Conservation (phyloP, 495 filamentous ascomycete genomes). For the Penicillium pulvis region DNA sequence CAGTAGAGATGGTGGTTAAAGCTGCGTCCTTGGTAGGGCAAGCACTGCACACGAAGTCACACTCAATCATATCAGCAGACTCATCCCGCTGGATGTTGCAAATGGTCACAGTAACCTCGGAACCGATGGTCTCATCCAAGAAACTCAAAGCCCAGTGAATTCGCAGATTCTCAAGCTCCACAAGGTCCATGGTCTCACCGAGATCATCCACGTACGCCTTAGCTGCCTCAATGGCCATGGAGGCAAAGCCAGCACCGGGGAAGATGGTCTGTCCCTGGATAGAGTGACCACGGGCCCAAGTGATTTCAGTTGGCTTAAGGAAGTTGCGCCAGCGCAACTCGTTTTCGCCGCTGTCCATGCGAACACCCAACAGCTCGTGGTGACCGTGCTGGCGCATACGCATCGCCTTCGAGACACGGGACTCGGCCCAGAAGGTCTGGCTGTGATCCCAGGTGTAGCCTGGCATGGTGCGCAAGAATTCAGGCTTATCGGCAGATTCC, state of each 20-base stretch:
- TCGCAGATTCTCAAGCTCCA: neutral
- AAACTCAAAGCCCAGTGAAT: neutral
- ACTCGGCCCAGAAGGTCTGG: slow-evolving; percentile 46
- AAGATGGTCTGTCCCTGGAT: neutral
- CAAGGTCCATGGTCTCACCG: neutral
- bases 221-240: slow-evolving; percentile 5
- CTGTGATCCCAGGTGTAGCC: slow-evolving; percentile 52
- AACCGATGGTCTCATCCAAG: neutral
- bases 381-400: neutral
- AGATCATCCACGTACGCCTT: neutral
- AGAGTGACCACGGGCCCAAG: neutral
- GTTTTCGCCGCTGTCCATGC: neutral
- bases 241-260: slow-evolving; percentile 4
- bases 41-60: neutral
- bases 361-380: neutral
- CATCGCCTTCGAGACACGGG: slow-evolving; percentile 29
- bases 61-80: neutral
- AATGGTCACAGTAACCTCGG: neutral
- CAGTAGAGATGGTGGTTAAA: neutral
- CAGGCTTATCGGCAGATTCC: neutral
- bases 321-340: slow-evolving; percentile 3
- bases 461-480: slow-evolving; percentile 32
- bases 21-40: neutral
- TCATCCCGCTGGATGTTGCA: slow-evolving; percentile 2
- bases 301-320: neutral